Evolutionary conservation across 2,329 filamentous ascomycete species (phyloP).

Genomic region (Xylariaceae sp.): DNA sequence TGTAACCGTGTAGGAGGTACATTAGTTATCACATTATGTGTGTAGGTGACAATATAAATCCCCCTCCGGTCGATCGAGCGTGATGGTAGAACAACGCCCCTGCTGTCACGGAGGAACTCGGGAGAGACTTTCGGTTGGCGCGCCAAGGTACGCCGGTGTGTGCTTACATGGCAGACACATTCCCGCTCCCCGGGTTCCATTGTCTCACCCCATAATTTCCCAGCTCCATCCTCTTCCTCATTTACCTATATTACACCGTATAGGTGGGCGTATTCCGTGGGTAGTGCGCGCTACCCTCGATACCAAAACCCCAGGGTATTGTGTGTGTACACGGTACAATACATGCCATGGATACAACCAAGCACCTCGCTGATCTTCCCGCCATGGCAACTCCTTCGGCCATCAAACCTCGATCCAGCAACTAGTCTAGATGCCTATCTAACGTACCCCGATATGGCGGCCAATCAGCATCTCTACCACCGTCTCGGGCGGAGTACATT

Average conservation of each 20-base stretch:
- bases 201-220: not conserved
- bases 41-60: no score
- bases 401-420: conserved; percentile 14
- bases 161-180: not conserved
- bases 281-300: no score
- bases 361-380: not conserved
- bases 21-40: no score
- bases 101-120: not conserved
- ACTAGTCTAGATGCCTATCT: not conserved
- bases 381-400: conserved; percentile 5
- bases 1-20: no score
- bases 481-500: conserved; percentile 15
- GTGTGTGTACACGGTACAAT: not conserved
- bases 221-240: not conserved
- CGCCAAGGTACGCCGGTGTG: not conserved
- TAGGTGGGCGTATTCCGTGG: no score
- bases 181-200: not conserved
- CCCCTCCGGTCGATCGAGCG: not conserved
- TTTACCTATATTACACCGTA: not conserved
- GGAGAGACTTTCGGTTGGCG: not conserved
- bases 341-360: no score
- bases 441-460: conserved; percentile 5
- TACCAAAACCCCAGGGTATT: no score
- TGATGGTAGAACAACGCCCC: conserved; percentile 25
- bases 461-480: conserved; percentile 21